phyloP scores from a whole-genome alignment of 1,284 basidiomycete genomes.

The Golubevia pallescens region DNA sequence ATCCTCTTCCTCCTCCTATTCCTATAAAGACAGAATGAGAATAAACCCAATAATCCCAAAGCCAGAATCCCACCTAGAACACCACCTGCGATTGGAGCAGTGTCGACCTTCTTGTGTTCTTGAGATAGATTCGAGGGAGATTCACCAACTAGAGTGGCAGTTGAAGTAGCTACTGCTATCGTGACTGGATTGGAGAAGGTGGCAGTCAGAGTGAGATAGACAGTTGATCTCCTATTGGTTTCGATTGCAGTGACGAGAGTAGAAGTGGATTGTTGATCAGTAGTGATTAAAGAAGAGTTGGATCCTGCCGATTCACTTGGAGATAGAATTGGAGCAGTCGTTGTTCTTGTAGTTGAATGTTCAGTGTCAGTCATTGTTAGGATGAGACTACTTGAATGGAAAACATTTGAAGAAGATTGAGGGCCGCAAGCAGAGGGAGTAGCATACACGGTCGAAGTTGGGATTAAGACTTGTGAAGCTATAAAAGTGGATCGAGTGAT shows the following conservation, averaged over 20 bases:
- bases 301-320: not conserved
- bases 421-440: not conserved
- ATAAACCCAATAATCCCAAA: not conserved
- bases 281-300: not conserved
- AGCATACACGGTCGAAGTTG: not conserved
- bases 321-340: not conserved
- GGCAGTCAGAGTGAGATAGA: not conserved
- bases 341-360: not conserved
- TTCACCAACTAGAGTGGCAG: not conserved
- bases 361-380: not conserved
- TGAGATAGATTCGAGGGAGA: not conserved
- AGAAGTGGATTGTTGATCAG: not conserved
- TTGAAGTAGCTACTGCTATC: not conserved
- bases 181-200: not conserved
- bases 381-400: not conserved
- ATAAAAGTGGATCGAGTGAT: too few relatives aligned
- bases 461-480: too few relatives aligned
- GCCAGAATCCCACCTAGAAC: not conserved
- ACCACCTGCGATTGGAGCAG: not conserved
- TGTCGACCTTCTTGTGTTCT: not conserved
- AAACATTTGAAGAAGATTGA: not conserved
- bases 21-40: not conserved
- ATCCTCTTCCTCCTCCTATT: not conserved
- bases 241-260: not conserved
- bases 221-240: not conserved